Conservation (phyloP, 352 stramenopile genomes). For the Pythium periplocum region DNA sequence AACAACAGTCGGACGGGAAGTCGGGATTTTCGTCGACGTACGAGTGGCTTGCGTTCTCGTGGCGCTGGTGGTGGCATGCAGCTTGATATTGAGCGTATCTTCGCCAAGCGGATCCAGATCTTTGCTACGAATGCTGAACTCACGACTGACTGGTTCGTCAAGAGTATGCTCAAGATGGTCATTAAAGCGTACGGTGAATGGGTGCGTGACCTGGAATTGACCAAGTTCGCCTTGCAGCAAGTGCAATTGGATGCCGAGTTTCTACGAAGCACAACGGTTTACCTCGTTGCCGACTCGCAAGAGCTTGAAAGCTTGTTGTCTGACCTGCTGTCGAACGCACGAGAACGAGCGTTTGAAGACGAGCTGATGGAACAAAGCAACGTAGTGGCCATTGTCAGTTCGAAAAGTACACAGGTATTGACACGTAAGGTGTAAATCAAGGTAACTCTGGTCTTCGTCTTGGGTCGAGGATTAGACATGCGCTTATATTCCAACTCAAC, state of each 20-base stretch:
- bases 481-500: no score
- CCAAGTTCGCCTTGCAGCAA: constrained; percentile 68
- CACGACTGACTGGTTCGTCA: constrained; percentile 57
- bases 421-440: constrained; percentile 31
- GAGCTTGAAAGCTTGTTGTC: constrained; percentile 75
- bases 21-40: constrained; percentile 58
- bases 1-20: constrained; percentile 38
- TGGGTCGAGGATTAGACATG: no score
- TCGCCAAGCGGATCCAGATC: constrained; percentile 67
- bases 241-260: constrained; percentile 81
- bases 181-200: constrained; percentile 75
- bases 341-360: constrained; percentile 55
- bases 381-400: constrained; percentile 79
- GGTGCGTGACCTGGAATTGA: constrained; percentile 53
- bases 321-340: constrained; percentile 70
- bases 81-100: constrained; percentile 80
- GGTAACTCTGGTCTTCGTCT: no score
- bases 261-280: constrained; percentile 41
- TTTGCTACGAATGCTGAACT: constrained; percentile 45
- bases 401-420: constrained; percentile 66
- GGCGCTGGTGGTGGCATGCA: constrained; percentile 54
- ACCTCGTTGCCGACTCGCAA: constrained; percentile 48
- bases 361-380: constrained; percentile 80
- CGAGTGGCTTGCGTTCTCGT: constrained; percentile 49
- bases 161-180: constrained; percentile 68